These are phyloP conservation scores for Fagopyrum esculentum DNA, from an alignment of 148 eudicot species.

Conservation along the genomic window DNA sequence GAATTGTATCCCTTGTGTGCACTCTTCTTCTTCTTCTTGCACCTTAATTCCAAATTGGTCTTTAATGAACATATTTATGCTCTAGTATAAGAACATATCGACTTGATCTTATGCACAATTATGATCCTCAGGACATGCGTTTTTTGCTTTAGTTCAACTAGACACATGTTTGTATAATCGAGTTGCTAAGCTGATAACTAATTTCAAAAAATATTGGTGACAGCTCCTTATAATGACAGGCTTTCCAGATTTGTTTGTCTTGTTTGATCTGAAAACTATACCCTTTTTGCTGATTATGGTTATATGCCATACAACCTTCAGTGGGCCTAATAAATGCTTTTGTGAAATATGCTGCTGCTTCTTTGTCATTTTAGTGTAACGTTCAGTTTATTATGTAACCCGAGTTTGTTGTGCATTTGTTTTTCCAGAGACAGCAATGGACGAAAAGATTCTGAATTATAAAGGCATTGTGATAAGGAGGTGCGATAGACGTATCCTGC, in stretches of 20 bases:
- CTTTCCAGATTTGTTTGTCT: not conserved
- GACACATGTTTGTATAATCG: not conserved
- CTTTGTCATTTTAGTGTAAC: no score
- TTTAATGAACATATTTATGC: no score
- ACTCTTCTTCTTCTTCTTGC: not conserved
- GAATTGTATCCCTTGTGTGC: not conserved
- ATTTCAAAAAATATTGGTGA: not conserved
- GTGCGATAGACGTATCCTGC: constrained; percentile 3
- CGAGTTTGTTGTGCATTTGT: not conserved
- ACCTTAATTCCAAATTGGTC: not conserved
- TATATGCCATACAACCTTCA: no score
- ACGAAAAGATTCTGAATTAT: constrained; percentile 7
- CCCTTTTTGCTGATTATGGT: not conserved
- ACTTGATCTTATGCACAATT: not conserved
- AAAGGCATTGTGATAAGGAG: constrained; percentile 9
- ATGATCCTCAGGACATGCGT: not conserved
- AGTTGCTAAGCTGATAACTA: not conserved
- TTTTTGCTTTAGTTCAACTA: not conserved
- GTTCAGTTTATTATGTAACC: no score
- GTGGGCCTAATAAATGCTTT: no score
- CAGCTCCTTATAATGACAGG: not conserved
- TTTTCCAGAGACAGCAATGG: not conserved
- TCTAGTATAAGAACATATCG: not conserved
- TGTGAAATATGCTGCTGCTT: no score
- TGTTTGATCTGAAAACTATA: not conserved